Conservation (phyloP, 768 basidiomycete species). For the Phylloporus arenicola region DNA sequence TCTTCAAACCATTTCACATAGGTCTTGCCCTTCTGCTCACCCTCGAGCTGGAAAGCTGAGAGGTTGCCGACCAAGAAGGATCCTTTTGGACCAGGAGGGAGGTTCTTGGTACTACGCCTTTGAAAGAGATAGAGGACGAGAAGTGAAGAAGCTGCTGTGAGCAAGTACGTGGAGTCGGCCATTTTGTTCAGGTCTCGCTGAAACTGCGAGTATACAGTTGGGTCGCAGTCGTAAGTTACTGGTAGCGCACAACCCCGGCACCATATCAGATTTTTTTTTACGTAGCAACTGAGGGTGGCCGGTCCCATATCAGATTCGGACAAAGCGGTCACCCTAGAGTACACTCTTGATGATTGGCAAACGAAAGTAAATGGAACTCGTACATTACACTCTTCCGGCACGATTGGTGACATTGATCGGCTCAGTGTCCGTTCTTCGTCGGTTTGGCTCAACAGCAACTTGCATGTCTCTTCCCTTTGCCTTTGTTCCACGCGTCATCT, state of each 20-base stretch:
- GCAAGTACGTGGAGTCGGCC: not conserved
- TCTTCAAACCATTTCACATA: slow-evolving; percentile 1
- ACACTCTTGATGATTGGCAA: too few relatives aligned
- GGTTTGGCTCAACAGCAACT: slow-evolving; percentile 16
- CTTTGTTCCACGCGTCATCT: slow-evolving; percentile 45
- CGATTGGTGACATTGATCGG: too few relatives aligned
- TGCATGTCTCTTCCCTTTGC: slow-evolving; percentile 33
- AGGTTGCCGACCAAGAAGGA: not conserved
- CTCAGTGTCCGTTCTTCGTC: too few relatives aligned
- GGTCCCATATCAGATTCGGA: too few relatives aligned
- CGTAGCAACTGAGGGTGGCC: too few relatives aligned
- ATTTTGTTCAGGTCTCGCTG: not conserved
- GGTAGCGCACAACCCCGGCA: too few relatives aligned
- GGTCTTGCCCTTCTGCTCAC: not conserved
- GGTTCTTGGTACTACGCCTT: not conserved
- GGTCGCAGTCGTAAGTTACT: too few relatives aligned
- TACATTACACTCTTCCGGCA: too few relatives aligned
- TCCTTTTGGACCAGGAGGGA: not conserved
- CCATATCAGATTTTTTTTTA: too few relatives aligned
- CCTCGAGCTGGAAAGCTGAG: not conserved
- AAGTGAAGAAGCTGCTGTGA: not conserved
- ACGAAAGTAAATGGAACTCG: too few relatives aligned
- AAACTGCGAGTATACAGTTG: too few relatives aligned
- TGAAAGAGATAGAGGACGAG: not conserved
- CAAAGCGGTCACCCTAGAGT: too few relatives aligned